Base-by-base conservation (phyloP, 2,329 filamentous ascomycete genomes). In the Zasmidium citrigriseum region DNA sequence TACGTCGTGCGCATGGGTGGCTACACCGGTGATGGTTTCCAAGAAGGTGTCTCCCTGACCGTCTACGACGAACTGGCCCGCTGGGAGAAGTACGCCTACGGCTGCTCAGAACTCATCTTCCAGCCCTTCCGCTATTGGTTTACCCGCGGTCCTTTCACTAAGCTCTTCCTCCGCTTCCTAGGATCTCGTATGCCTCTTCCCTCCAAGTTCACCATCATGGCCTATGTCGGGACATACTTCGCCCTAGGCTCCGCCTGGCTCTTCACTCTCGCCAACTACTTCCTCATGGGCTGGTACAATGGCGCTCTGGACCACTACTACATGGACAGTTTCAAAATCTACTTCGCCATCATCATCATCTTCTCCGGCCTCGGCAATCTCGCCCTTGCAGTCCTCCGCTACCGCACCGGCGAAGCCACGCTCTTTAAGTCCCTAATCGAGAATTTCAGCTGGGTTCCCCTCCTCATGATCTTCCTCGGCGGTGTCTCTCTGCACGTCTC, bases 41-140 rank as follows among this genome's bases (percentile, higher is more conserved):
- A 91, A 72, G 90, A 93, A 72, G 90, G 90, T 64, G 90, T 93
- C 54, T 93, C 90, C 1, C 79, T 93, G 57, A 93, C 90, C 0
- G 89, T 93, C 10, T 92, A 93, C 70, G 90, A 93, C 74, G 90
- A 93, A 74, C 80, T 93, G 59, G 88, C 89, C 1, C 87, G 90
- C 57, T 93, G 90, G 90, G 90, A 93, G 71, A 93, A 93, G 75
- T 92, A 92, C 71, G 90, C 90, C 2, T 93, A 91, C 68, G 89
- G 90, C 38, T 93, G 90, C 76, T 90, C 89, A 72, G 90, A 93
- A 77, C 80, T 93, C 57, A 81, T 93, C 57, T 93, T 95, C 78
- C 83, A 93, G 70, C 90, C 90, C 2, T 79, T 93, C 60, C 83
- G 84, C 60, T 86, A 85, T 66, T 93, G 90, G 90, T 73, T 86